Evolutionary conservation across 75 land plant genomes (phyloP).

Genomic region (Selaginella moellendorffii): DNA sequence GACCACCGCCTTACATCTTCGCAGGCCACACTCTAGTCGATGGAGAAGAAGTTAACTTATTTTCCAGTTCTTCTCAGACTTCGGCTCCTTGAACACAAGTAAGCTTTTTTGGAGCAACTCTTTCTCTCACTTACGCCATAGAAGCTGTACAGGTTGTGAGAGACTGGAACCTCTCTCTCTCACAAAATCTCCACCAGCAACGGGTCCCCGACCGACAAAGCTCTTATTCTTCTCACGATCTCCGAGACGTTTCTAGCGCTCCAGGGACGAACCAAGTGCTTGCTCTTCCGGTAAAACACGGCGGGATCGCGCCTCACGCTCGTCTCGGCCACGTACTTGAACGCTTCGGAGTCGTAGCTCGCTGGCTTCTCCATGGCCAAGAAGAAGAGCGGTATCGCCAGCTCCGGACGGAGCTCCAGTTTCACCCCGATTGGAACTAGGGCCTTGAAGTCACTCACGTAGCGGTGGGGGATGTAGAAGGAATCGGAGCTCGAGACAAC

Average conservation of each 20-base stretch:
- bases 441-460: background rate
- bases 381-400: background rate
- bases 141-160: too few species aligned
- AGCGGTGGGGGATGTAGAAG: background rate
- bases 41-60: too few species aligned
- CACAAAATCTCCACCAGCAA: background rate
- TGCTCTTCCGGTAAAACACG: background rate
- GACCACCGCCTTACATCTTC: conserved; percentile 1
- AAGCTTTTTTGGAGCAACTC: too few species aligned
- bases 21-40: too few species aligned
- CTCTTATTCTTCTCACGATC: background rate
- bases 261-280: background rate
- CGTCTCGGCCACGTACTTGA: background rate
- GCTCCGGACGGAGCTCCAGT: background rate
- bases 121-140: too few species aligned
- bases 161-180: too few species aligned
- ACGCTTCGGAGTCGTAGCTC: background rate
- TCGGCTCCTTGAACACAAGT: too few species aligned
- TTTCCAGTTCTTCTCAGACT: too few species aligned
- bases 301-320: background rate
- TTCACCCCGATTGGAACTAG: background rate
- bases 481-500: background rate
- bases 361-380: background rate
- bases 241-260: background rate
- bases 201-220: background rate